These are phyloP conservation scores for Sugiyamaella grinbergsii DNA, from an alignment of 1,139 yeast genomes.

Conservation along the genomic window DNA sequence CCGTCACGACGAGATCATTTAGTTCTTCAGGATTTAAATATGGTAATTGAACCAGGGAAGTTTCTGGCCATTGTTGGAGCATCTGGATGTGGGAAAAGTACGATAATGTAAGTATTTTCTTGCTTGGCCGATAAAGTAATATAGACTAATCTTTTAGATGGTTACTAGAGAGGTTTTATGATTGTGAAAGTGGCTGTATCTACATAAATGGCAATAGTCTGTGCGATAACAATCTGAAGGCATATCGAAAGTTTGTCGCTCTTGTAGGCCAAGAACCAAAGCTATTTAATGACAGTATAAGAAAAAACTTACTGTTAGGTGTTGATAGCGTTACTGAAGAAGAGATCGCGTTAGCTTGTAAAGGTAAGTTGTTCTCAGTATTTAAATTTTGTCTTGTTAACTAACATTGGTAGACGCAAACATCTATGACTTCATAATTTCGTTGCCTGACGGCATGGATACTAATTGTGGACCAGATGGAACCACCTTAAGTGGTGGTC, in stretches of 20 bases:
- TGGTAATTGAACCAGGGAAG: constrained; percentile 74
- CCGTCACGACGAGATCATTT: constrained; percentile 79
- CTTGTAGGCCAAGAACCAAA: constrained; percentile 86
- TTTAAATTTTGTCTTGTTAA: too few species aligned
- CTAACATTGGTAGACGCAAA: constrained; percentile 67
- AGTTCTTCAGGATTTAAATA: constrained; percentile 65
- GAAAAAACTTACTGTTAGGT: constrained; percentile 85
- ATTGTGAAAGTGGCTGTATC: too few species aligned
- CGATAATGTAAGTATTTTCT: constrained; percentile 78
- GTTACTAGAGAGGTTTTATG: too few species aligned
- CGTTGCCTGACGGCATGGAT: constrained; percentile 80
- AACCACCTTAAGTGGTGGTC: constrained; percentile 83
- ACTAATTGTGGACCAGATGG: constrained; percentile 83
- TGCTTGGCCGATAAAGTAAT: constrained; percentile 65
- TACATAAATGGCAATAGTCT: constrained; percentile 78
- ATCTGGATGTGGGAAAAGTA: constrained; percentile 92
- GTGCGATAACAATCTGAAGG: constrained; percentile 66
- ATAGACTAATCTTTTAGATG: too few species aligned
- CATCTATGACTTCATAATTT: constrained; percentile 71
- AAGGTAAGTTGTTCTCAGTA: too few species aligned
- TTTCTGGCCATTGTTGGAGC: constrained; percentile 94
- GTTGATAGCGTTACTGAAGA: too few species aligned
- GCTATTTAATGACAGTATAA: constrained; percentile 81
- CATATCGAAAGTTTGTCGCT: constrained; percentile 72
- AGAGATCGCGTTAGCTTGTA: too few species aligned